These are phyloP conservation scores for Neocallimastix lanati DNA, from an alignment of 192 early-diverging fungal genomes.

Conservation along the genomic window DNA sequence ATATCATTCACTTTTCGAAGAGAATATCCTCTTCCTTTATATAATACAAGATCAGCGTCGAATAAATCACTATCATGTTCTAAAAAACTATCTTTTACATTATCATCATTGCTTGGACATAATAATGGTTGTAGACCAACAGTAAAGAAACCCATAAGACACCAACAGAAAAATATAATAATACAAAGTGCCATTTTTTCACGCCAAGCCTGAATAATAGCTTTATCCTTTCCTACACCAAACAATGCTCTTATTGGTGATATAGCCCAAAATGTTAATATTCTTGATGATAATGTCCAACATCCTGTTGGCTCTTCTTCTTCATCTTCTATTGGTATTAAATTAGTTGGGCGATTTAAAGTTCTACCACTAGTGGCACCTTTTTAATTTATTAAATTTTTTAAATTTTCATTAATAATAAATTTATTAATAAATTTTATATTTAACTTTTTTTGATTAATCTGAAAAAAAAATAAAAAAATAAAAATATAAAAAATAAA, in stretches of 20 bases:
- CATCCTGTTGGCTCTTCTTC: background rate
- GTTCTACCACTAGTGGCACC: background rate
- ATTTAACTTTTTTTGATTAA: no score
- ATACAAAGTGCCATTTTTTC: constrained; percentile 41
- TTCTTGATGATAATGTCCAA: background rate
- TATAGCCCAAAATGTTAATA: background rate
- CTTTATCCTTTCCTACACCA: constrained; percentile 1
- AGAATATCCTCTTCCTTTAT: constrained; percentile 9
- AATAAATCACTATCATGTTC: background rate
- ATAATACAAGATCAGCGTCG: background rate
- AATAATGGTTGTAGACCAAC: constrained; percentile 18
- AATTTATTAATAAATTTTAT: no score
- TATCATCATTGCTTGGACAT: constrained; percentile 8
- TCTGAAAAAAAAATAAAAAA: no score
- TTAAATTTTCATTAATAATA: no score
- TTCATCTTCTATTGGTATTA: background rate
- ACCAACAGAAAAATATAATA: constrained; percentile 15
- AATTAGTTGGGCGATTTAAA: background rate
- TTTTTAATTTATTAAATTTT: no score
- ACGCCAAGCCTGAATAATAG: constrained; percentile 22
- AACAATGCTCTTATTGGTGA: background rate
- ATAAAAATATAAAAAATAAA: no score
- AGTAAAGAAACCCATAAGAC: constrained; percentile 17
- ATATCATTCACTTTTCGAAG: constrained; percentile 10
- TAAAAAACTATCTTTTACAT: background rate